Evolutionary conservation across 345 rosid species (phyloP), one percentile per base, ranked within the genome.

Genomic region (Rhizophora apiculata): DNA sequence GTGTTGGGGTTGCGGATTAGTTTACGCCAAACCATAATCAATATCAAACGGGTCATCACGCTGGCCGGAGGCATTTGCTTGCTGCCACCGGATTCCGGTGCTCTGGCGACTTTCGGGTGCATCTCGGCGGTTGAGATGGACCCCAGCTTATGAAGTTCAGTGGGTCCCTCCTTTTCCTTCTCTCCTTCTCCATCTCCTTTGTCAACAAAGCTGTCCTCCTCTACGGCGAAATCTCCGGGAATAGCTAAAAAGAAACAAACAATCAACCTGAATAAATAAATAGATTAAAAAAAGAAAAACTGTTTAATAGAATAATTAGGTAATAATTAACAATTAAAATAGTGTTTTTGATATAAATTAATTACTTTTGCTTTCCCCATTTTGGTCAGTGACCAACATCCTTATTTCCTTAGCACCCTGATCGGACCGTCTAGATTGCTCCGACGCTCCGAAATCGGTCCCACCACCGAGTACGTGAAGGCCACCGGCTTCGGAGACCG

Each of bases 361-460:
- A 10, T 22, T 82, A 88, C 98, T 81, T 88, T 88, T 94, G 71
- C 4, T 74, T 70, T 91, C 96, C 32, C 89, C 91, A 70, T 82
- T 94, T 52, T 83, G 88, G 57, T 94, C 98, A 5, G 91, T 54
- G 29, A 94, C 96, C 66, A 94, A 65, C 98, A 89, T 87, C 79
- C 96, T 83, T 66, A 94, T 94, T 82, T 94, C 98, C 76, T 89
- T 91, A 8, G 93, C 95, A 6, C 95, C 89, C 68, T 88, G 98
- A 54, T 91, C 96, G 13, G 97, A 81, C 80, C 89, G 81, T 49
- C 90, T 90, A 0, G 93, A 85, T 74, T 85, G 94, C 51, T 93
- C 96, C 11, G 88, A 34, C 0, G 85, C 65, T 9, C 82, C 87
- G 6, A 83, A 75, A 26, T 91, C 96, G 0, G 81, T 73, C 31